phyloP scores from a whole-genome alignment of 495 filamentous ascomycete genomes.

The Podospora sp. region DNA sequence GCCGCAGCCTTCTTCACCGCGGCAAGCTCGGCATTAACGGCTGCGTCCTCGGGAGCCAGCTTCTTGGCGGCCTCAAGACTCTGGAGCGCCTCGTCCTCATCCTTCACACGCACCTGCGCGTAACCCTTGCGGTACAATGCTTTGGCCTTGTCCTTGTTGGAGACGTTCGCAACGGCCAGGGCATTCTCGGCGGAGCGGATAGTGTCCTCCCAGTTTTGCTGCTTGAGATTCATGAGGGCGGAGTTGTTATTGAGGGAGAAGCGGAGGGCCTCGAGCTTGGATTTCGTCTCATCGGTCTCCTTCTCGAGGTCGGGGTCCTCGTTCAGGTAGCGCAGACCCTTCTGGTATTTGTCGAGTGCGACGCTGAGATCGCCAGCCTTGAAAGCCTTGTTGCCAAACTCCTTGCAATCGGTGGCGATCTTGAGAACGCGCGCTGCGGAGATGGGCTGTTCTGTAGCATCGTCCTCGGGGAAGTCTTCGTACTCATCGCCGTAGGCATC shows the following conservation, averaged over 20 bases:
- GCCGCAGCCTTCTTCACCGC: slow-evolving; percentile 73
- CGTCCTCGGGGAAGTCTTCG: slow-evolving; percentile 95
- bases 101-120: slow-evolving; percentile 72
- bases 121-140: slow-evolving; percentile 80
- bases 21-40: slow-evolving; percentile 71
- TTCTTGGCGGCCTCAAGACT: slow-evolving; percentile 77
- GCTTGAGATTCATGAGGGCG: slow-evolving; percentile 72
- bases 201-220: slow-evolving; percentile 68
- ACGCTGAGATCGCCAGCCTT: slow-evolving; percentile 70
- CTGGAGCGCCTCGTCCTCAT: slow-evolving; percentile 80
- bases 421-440: slow-evolving; percentile 68
- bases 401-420: slow-evolving; percentile 87
- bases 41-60: slow-evolving; percentile 75
- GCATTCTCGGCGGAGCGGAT: slow-evolving; percentile 71
- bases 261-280: slow-evolving; percentile 66
- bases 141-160: slow-evolving; percentile 83
- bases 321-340: slow-evolving; percentile 91
- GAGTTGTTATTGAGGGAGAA: slow-evolving; percentile 45
- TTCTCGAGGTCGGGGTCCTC: slow-evolving; percentile 77
- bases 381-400: slow-evolving; percentile 89
- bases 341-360: slow-evolving; percentile 94
- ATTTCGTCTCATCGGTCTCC: slow-evolving; percentile 66
- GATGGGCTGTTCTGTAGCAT: slow-evolving; percentile 48
- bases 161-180: slow-evolving; percentile 63
- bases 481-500: slow-evolving; percentile 89